phyloP scores from a whole-genome alignment of 306 rosid species.

The Astragalus membranaceus region DNA sequence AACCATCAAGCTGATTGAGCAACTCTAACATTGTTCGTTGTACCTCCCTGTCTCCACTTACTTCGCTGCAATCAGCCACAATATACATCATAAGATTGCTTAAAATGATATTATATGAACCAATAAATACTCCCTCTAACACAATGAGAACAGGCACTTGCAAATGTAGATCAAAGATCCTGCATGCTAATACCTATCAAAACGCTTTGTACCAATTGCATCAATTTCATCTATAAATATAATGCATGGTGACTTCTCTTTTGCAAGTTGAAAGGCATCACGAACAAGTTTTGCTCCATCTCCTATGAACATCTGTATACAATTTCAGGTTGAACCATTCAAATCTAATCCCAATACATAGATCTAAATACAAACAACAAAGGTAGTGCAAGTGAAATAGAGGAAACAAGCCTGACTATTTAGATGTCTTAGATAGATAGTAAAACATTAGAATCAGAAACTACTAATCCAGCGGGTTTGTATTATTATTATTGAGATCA shows the following conservation, averaged over 20 bases:
- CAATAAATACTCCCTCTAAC: neutral
- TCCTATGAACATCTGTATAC: slow-evolving; percentile 77
- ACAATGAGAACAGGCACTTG: neutral
- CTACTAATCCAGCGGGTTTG: neutral
- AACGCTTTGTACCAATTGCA: slow-evolving; percentile 96
- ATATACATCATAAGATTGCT: slow-evolving; percentile 19
- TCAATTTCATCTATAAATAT: slow-evolving; percentile 97
- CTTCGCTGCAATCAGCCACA: slow-evolving; percentile 59
- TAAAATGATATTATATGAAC: neutral
- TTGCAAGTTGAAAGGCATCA: slow-evolving; percentile 90
- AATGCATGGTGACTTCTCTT: slow-evolving; percentile 96
- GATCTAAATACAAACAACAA: neutral
- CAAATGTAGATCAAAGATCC: neutral
- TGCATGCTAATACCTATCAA: slow-evolving; percentile 64
- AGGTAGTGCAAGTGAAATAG: neutral
- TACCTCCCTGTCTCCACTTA: slow-evolving; percentile 96
- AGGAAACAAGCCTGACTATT: neutral
- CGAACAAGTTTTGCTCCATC: slow-evolving; percentile 99
- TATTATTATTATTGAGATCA: neutral
- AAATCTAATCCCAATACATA: neutral
- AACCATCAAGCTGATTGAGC: slow-evolving; percentile 97
- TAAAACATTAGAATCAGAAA: slow-evolving; percentile 1
- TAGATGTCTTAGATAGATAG: neutral
- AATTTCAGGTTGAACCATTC: neutral
- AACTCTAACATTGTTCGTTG: slow-evolving; percentile 94